These are phyloP conservation scores for Venturia effusa DNA, from an alignment of 2,329 filamentous ascomycete genomes.

Conservation along the genomic window DNA sequence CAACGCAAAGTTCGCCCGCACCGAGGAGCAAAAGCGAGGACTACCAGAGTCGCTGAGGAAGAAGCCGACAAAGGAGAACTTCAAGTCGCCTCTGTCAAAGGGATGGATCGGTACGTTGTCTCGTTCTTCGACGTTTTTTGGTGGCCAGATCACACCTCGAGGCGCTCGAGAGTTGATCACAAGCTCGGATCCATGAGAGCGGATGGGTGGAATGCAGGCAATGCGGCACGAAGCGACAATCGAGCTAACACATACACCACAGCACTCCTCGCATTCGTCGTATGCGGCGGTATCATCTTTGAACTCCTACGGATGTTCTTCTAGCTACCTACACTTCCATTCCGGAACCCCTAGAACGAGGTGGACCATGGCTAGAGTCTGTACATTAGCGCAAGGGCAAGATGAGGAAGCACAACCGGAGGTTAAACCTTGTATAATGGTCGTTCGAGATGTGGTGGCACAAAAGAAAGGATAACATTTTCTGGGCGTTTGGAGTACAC, in stretches of 20 bases:
- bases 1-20: slow-evolving; percentile 68
- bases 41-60: slow-evolving; percentile 41
- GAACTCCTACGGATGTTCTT: slow-evolving; percentile 43
- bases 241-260: slow-evolving; percentile 5
- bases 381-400: background rate
- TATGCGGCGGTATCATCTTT: slow-evolving; percentile 50
- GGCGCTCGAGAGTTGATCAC: slow-evolving; percentile 13
- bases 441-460: background rate
- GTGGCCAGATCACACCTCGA: background rate
- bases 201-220: background rate
- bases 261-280: slow-evolving; percentile 53
- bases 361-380: background rate
- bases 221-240: background rate
- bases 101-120: slow-evolving; percentile 48
- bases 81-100: slow-evolving; percentile 44
- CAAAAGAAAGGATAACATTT: background rate
- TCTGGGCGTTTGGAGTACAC: slow-evolving; percentile 3
- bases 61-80: slow-evolving; percentile 38
- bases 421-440: background rate
- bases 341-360: background rate
- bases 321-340: slow-evolving; percentile 7
- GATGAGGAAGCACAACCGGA: background rate
- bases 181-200: background rate
- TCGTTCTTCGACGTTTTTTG: background rate
- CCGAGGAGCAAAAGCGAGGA: slow-evolving; percentile 63